phyloP scores from a whole-genome alignment of 2,329 filamentous ascomycete genomes.

The Colletotrichum sidae region DNA sequence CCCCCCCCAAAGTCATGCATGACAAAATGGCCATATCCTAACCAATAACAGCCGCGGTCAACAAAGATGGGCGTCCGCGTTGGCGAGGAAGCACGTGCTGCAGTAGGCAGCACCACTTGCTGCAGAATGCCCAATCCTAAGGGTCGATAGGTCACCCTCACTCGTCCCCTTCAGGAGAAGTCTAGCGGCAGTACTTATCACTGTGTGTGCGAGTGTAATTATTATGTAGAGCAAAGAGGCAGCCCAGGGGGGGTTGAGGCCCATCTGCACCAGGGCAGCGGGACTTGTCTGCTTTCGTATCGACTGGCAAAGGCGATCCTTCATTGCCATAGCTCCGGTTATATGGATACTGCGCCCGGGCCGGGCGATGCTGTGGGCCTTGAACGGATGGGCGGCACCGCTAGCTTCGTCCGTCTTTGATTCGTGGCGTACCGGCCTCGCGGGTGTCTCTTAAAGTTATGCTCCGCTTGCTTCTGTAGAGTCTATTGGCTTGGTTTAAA shows the following conservation, averaged over 20 bases:
- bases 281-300: constrained; percentile 18
- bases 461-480: neutral
- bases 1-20: constrained; percentile 8
- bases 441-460: constrained; percentile 2
- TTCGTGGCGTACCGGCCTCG: constrained; percentile 18
- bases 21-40: constrained; percentile 15
- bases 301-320: constrained; percentile 28
- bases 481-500: neutral
- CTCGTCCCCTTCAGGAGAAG: neutral
- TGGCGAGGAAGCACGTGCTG: constrained; percentile 22
- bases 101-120: constrained; percentile 7
- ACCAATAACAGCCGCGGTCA: constrained; percentile 23
- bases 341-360: constrained; percentile 18
- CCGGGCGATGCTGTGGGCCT: constrained; percentile 35
- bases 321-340: constrained; percentile 11
- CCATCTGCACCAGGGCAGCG: neutral
- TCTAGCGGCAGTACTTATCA: neutral
- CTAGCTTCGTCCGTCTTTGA: constrained; percentile 21
- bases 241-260: neutral
- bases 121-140: constrained; percentile 12
- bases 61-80: constrained; percentile 1
- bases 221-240: neutral
- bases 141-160: constrained; percentile 8
- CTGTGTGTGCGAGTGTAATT: neutral
- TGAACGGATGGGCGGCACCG: constrained; percentile 31